Conservation (phyloP, 2,329 filamentous ascomycete genomes). For the Ilyonectria sp. region DNA sequence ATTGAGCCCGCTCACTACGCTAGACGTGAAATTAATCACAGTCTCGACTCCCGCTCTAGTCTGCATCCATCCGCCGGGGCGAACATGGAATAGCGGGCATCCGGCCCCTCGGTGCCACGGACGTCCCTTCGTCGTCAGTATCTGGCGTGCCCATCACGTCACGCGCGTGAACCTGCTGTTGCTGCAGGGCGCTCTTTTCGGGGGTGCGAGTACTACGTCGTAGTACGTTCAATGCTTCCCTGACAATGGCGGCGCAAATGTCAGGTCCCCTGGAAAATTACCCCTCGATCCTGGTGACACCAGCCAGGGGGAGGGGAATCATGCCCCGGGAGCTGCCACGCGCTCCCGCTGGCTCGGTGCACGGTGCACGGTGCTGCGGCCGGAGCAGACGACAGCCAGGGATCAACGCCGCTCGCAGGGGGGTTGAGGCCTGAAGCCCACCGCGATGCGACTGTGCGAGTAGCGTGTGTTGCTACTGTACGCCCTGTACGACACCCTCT, state of each 20-base stretch:
- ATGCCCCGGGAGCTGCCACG: background rate
- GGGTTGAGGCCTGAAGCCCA: background rate
- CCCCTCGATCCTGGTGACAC: slow-evolving; percentile 6
- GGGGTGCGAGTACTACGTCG: background rate
- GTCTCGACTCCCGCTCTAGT: slow-evolving; percentile 22
- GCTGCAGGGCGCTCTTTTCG: too few species aligned
- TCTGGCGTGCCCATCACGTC: background rate
- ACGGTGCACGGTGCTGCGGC: background rate
- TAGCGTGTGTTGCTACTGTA: background rate
- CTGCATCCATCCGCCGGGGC: slow-evolving; percentile 15
- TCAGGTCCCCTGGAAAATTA: background rate
- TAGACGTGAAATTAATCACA: slow-evolving; percentile 25
- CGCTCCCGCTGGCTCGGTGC: slow-evolving; percentile 2
- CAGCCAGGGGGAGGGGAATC: background rate
- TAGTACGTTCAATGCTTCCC: too few species aligned
- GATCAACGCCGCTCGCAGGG: background rate
- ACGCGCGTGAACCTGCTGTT: background rate
- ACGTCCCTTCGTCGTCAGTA: background rate
- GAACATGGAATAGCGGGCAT: background rate
- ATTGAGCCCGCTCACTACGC: slow-evolving; percentile 27
- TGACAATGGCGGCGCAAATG: background rate
- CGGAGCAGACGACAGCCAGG: background rate
- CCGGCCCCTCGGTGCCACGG: too few species aligned
- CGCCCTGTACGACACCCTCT: too few species aligned
- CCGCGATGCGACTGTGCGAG: background rate